Conservation (phyloP, 2,329 filamentous ascomycete species). For the Tricladium varicosporioides region DNA sequence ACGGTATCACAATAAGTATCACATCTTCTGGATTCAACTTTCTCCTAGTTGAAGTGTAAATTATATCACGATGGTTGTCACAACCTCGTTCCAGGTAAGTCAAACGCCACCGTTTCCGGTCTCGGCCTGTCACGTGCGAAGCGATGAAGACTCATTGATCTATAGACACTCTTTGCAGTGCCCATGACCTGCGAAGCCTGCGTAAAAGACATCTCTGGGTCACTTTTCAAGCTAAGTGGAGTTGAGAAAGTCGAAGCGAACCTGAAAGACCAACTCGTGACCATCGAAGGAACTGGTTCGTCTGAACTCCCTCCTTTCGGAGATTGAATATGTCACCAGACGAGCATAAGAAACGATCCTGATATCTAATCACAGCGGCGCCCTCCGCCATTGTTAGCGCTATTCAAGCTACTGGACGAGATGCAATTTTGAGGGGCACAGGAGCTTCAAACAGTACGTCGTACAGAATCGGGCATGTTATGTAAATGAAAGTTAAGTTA, state of each 20-base stretch:
- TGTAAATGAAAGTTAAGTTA: slow-evolving; percentile 7
- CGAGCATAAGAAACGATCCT: slow-evolving; percentile 12
- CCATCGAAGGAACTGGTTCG: slow-evolving; percentile 77
- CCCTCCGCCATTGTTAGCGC: slow-evolving; percentile 87
- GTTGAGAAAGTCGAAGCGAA: slow-evolving; percentile 81
- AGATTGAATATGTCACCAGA: neutral
- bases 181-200: slow-evolving; percentile 89
- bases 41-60: neutral
- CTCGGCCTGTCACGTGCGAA: slow-evolving; percentile 24
- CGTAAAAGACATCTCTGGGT: slow-evolving; percentile 79
- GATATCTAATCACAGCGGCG: slow-evolving; percentile 53
- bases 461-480: slow-evolving; percentile 6
- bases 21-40: too few species aligned
- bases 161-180: slow-evolving; percentile 88
- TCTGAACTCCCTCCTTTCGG: slow-evolving; percentile 22
- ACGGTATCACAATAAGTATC: too few species aligned
- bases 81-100: slow-evolving; percentile 36
- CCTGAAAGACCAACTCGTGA: slow-evolving; percentile 78
- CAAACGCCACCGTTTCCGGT: slow-evolving; percentile 3
- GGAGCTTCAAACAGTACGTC: slow-evolving; percentile 78
- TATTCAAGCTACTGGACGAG: slow-evolving; percentile 85
- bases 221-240: slow-evolving; percentile 73
- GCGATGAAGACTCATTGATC: slow-evolving; percentile 14
- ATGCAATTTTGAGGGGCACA: slow-evolving; percentile 90
- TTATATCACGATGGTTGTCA: slow-evolving; percentile 30